These are phyloP conservation scores for Medicago arabica DNA, from an alignment of 306 rosid species.

Conservation along the genomic window DNA sequence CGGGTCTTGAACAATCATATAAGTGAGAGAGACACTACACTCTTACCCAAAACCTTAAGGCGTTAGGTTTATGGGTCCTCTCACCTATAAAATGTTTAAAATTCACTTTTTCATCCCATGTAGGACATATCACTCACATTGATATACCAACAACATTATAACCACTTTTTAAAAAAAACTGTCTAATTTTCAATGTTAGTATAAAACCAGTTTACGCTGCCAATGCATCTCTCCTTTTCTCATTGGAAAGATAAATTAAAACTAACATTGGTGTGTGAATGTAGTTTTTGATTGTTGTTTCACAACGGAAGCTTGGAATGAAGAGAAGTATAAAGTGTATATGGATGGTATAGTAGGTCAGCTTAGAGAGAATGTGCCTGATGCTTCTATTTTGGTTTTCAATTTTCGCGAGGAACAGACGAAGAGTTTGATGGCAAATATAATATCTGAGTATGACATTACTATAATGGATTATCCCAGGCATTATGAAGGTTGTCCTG, in stretches of 20 bases:
- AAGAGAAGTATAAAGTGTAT: constrained; percentile 69
- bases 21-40: too few species aligned
- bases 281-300: constrained; percentile 92
- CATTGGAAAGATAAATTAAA: neutral
- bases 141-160: too few species aligned
- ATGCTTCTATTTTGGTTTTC: constrained; percentile 78
- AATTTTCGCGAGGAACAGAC: constrained; percentile 73
- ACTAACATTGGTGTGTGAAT: constrained; percentile 21
- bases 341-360: constrained; percentile 64
- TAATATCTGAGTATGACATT: constrained; percentile 76
- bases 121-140: too few species aligned
- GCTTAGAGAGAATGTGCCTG: constrained; percentile 67
- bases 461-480: constrained; percentile 95
- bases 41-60: too few species aligned
- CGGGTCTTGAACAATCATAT: too few species aligned
- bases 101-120: too few species aligned
- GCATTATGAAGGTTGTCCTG: constrained; percentile 83
- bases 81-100: too few species aligned
- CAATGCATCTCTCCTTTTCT: too few species aligned
- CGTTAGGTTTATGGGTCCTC: too few species aligned
- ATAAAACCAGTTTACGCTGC: too few species aligned
- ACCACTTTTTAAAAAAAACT: too few species aligned
- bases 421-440: constrained; percentile 59
- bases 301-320: constrained; percentile 79
- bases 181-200: too few species aligned